phyloP scores from a whole-genome alignment of 495 filamentous ascomycete species.

The Penicillium steckii region DNA sequence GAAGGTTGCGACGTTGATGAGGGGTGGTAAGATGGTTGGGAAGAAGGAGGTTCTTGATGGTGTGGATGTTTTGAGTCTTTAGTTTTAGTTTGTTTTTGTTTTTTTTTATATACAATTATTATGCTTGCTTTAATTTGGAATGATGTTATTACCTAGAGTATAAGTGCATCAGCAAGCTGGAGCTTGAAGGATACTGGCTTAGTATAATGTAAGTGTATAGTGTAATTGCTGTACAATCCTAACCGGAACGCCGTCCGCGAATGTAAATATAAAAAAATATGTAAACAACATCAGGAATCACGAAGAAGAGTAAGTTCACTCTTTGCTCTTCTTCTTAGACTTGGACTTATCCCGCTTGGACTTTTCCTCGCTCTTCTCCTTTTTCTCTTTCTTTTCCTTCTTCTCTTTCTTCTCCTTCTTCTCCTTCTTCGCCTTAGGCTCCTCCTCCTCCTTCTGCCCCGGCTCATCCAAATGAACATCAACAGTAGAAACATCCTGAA shows the following conservation, averaged over 20 bases:
- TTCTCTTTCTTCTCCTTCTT: slow-evolving; percentile 26
- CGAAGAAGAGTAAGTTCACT: slow-evolving; percentile 13
- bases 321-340: slow-evolving; percentile 20
- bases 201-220: slow-evolving; percentile 6
- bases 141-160: too few relatives aligned
- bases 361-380: slow-evolving; percentile 22
- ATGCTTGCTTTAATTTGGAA: background rate
- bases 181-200: too few relatives aligned
- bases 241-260: slow-evolving; percentile 30
- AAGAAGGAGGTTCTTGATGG: slow-evolving; percentile 75
- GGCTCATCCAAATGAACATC: slow-evolving; percentile 19
- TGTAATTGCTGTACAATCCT: slow-evolving; percentile 11
- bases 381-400: slow-evolving; percentile 15
- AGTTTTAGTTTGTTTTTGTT: background rate
- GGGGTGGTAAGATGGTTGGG: slow-evolving; percentile 72
- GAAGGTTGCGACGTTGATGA: slow-evolving; percentile 84
- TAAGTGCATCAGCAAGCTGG: too few relatives aligned
- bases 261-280: slow-evolving; percentile 16
- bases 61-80: slow-evolving; percentile 66
- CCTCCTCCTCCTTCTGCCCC: slow-evolving; percentile 21
- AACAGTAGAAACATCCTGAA: slow-evolving; percentile 17
- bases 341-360: slow-evolving; percentile 8
- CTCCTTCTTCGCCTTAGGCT: slow-evolving; percentile 17
- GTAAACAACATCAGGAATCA: background rate
- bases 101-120: background rate